A percentile compares a stretch with the other conserved stretches of the same genome.
Conservation (phyloP, 805 yeast genomes). For the Sugiyamaella chiloensis region DNA sequence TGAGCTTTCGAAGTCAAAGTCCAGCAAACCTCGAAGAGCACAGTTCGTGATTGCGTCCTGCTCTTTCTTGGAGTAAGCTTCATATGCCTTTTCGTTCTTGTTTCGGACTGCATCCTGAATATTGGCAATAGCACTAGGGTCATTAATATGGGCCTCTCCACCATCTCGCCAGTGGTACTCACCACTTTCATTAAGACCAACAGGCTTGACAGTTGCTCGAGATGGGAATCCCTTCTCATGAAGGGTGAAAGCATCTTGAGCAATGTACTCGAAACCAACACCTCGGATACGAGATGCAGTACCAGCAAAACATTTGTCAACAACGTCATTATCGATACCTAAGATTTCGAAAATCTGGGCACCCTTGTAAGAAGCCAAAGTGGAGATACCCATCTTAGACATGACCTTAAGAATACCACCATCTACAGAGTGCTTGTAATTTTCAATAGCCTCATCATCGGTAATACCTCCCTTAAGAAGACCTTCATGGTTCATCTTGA, state of each 20-base stretch:
- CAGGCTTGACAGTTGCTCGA: conserved; percentile 65
- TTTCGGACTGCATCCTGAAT: conserved; percentile 98
- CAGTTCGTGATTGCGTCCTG: conserved; percentile 88
- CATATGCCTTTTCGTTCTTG: conserved; percentile 91
- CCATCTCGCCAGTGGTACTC: conserved; percentile 99
- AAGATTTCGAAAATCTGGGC: conserved; percentile 97
- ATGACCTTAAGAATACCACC: conserved; percentile 93
- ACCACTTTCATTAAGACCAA: conserved; percentile 87
- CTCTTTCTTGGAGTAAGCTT: conserved; percentile 83
- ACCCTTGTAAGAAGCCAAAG: conserved; percentile 97
- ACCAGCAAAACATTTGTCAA: conserved; percentile 94
- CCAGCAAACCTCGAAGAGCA: conserved; percentile 90
- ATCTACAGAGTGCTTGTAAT: conserved; percentile 82
- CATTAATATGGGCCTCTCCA: conserved; percentile 92
- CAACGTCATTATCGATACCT: conserved; percentile 92
- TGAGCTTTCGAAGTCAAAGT: conserved; percentile 74
- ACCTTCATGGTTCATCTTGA: conserved; percentile 79
- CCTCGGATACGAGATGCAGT: conserved; percentile 97
- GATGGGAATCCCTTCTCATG: conserved; percentile 91
- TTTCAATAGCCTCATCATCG: conserved; percentile 60
- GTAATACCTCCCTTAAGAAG: conserved; percentile 49
- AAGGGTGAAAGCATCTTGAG: conserved; percentile 92
- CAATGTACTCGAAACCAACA: conserved; percentile 90
- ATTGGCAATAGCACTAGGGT: conserved; percentile 91
- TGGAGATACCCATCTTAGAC: conserved; percentile 99